Percentiles rank a stretch among this genome's conserved stretches.
Evolutionary conservation across 179 eudicot genomes (phyloP).

Genomic region (Corrigiola litoralis): DNA sequence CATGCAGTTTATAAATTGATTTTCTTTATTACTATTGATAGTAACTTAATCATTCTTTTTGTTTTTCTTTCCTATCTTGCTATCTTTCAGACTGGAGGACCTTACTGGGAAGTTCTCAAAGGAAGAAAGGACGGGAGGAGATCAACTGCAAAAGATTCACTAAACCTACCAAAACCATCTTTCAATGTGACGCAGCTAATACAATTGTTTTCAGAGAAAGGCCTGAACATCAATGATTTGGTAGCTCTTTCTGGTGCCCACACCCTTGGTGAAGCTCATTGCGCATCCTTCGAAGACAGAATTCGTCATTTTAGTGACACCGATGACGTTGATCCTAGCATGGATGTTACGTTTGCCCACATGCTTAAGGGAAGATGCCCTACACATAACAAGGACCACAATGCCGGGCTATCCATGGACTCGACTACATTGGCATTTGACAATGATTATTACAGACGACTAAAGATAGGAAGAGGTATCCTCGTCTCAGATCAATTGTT

Average conservation of each 20-base stretch:
- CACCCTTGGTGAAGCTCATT: slow-evolving; percentile 67
- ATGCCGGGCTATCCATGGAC: slow-evolving; percentile 49
- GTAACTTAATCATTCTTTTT: too few relatives aligned
- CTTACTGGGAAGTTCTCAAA: slow-evolving; percentile 53
- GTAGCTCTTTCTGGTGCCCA: slow-evolving; percentile 69
- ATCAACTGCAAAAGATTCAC: slow-evolving; percentile 49
- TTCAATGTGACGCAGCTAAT: slow-evolving; percentile 39
- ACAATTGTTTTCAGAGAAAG: slow-evolving; percentile 42
- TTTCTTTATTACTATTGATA: too few relatives aligned
- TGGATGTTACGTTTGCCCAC: slow-evolving; percentile 34
- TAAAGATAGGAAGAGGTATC: slow-evolving; percentile 42
- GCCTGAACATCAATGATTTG: slow-evolving; percentile 42
- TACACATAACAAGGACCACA: slow-evolving; percentile 26
- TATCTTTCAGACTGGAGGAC: slow-evolving; percentile 48
- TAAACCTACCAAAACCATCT: slow-evolving; percentile 43
- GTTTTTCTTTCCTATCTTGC: not conserved
- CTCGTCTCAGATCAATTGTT: slow-evolving; percentile 53
- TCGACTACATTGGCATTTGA: slow-evolving; percentile 42
- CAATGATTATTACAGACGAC: slow-evolving; percentile 37
- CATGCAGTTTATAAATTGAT: too few relatives aligned
- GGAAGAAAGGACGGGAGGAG: slow-evolving; percentile 69
- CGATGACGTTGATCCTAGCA: slow-evolving; percentile 46
- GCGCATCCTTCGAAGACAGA: slow-evolving; percentile 55
- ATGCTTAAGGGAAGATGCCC: slow-evolving; percentile 40
- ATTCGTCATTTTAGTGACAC: slow-evolving; percentile 30